Evolutionary conservation across 768 basidiomycete species (phyloP).

Genomic region (Tylopilus plumbeoviolaceoides): DNA sequence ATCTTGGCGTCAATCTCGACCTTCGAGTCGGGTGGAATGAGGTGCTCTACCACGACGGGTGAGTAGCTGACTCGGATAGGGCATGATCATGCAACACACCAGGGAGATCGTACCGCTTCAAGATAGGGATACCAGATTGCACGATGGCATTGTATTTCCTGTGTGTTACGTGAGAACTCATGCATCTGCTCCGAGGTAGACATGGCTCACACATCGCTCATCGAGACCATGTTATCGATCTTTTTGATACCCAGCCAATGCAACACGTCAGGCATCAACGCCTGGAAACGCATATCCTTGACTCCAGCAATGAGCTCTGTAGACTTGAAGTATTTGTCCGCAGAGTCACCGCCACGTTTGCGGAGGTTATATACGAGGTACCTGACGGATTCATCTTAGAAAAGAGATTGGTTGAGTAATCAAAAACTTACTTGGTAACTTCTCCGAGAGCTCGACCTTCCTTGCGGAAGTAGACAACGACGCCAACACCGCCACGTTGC

Average conservation of each 20-base stretch:
- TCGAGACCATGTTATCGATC: constrained; percentile 85
- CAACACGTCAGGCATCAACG: constrained; percentile 92
- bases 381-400: constrained; percentile 32
- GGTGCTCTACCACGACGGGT: constrained; percentile 48
- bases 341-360: constrained; percentile 90
- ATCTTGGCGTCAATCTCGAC: constrained; percentile 98
- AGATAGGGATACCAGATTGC: constrained; percentile 78
- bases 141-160: constrained; percentile 97
- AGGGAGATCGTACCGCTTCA: constrained; percentile 83
- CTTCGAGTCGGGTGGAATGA: constrained; percentile 84
- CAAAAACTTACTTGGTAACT: constrained; percentile 69
- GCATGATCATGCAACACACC: constrained; percentile 39
- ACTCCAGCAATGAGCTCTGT: constrained; percentile 94
- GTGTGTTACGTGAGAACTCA: constrained; percentile 1
- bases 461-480: constrained; percentile 92
- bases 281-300: constrained; percentile 93
- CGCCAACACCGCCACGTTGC: constrained; percentile 83
- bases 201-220: constrained; percentile 69
- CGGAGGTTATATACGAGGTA: constrained; percentile 96
- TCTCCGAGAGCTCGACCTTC: constrained; percentile 93
- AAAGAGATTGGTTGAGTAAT: not conserved
- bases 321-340: constrained; percentile 90
- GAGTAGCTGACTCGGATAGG: not conserved
- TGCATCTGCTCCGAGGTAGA: not conserved
- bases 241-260: constrained; percentile 93